phyloP scores from a whole-genome alignment of 352 stramenopile species.

The Pythium biforme region DNA sequence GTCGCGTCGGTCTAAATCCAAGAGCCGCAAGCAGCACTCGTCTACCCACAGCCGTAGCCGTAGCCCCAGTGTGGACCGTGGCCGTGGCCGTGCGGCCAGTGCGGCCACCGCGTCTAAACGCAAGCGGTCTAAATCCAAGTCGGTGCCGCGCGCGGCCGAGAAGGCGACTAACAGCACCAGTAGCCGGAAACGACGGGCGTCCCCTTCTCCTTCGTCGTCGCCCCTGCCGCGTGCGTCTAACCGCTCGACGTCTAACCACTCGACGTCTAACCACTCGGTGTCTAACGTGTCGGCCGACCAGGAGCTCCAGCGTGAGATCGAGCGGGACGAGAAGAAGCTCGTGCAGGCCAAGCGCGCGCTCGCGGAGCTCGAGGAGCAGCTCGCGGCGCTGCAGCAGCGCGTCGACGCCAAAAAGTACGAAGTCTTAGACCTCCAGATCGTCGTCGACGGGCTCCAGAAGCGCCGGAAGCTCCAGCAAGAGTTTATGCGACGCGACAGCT shows the following conservation, averaged over 20 bases:
- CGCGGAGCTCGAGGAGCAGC: conserved; percentile 34
- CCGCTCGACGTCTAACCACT: conserved; percentile 21
- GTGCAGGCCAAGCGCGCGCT: conserved; percentile 47
- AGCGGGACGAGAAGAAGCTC: conserved; percentile 42
- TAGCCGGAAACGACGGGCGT: neutral
- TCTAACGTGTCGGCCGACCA: conserved; percentile 13
- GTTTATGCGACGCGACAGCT: conserved; percentile 29
- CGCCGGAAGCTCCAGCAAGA: conserved; percentile 44
- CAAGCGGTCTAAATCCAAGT: conserved; percentile 34
- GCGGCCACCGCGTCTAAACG: conserved; percentile 1
- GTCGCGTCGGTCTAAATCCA: conserved; percentile 31
- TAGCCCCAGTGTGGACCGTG: conserved; percentile 11
- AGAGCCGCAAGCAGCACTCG: conserved; percentile 19
- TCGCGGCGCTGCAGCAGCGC: conserved; percentile 36
- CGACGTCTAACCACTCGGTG: conserved; percentile 11
- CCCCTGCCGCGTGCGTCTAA: conserved; percentile 8
- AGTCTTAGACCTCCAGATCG: conserved; percentile 63
- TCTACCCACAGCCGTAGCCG: conserved; percentile 10
- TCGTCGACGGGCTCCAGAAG: conserved; percentile 58
- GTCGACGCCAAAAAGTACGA: conserved; percentile 60
- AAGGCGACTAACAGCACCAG: neutral
- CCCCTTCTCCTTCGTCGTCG: conserved; percentile 20
- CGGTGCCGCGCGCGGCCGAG: conserved; percentile 17
- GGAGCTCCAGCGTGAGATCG: conserved; percentile 56
- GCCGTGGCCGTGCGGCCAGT: conserved; percentile 1